phyloP scores from a whole-genome alignment of 148 eudicot species.

The Mesembryanthemum crystallinum region DNA sequence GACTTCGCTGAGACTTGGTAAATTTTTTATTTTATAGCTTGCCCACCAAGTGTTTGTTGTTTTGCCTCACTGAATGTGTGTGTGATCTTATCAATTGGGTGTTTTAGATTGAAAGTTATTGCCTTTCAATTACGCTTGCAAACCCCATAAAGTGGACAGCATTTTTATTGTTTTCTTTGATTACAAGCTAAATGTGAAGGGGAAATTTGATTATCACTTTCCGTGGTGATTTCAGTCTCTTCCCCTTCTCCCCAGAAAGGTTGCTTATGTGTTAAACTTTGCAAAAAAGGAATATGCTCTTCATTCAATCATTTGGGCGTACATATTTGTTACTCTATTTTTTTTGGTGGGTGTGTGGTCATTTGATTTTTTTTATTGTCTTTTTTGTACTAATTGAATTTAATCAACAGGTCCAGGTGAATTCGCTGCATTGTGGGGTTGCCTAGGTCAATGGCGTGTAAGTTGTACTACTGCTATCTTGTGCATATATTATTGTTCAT shows the following conservation, averaged over 20 bases:
- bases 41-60: slow-evolving; percentile 22
- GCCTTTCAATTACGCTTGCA: no score
- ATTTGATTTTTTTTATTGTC: no score
- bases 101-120: no score
- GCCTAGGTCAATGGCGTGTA: slow-evolving; percentile 85
- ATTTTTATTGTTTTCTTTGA: no score
- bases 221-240: no score
- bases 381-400: not conserved
- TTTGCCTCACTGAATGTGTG: slow-evolving; percentile 18
- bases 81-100: no score
- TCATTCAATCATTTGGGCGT: no score
- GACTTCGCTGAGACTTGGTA: slow-evolving; percentile 42
- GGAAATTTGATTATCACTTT: not conserved
- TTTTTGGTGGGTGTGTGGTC: not conserved
- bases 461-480: slow-evolving; percentile 24
- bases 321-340: no score
- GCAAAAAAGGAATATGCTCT: not conserved
- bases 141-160: no score
- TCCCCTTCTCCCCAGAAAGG: no score
- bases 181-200: no score
- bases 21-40: not conserved
- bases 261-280: no score
- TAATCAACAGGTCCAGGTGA: slow-evolving; percentile 54
- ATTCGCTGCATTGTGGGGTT: slow-evolving; percentile 72
- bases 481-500: not conserved